Evolutionary conservation across 495 filamentous ascomycete species (phyloP), one percentile per base, ranked within the genome.

Genomic region (Astrothelium subdiscretum): DNA sequence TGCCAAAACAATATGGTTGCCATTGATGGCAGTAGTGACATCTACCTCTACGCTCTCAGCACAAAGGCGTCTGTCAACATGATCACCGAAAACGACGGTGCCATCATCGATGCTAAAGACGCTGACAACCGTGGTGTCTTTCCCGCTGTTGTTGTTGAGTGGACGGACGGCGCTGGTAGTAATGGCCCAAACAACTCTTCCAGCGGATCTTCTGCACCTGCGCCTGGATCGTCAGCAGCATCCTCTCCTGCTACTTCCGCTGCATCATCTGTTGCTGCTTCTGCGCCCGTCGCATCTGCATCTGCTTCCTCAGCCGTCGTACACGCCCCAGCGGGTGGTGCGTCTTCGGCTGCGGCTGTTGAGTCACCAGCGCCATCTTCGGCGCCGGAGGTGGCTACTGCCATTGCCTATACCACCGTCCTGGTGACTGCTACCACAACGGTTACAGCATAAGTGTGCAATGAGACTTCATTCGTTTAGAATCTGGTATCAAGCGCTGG

Each of bases 1-100:
- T 85, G 82, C 74, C 82, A 85, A 69, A 60, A 71, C 51, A 75
- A 81, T 38, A 83, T 85, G 66, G 72, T 79, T 35, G 74, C 71
- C 43, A 69, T 83, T 57, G 79, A 82, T 68, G 76, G 77, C n/a
- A 68, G 67, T 44, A 74, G 68, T 65, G 76, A 80, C 62, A 71
- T 83, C 61, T 75, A 78, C 63, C 68, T 81, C 27, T 83, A 64
- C 63, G 63, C 63, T 27, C 59, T 70, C 54, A 69, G 51, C 22
- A 71, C 69, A 60, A 67, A 65, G 52, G 65, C 65, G 15, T 29
- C 62, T 8, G 69, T 71, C 62, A 67, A 67, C 43, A 71, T 71
- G 69, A 60, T 71, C 38, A 52, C 66, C 18, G 57, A 67, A 31
- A 57, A 62, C 48, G 60, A 65, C 54, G 31, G 52, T 42, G 59